Evolutionary conservation across 164 flowering plant species (phyloP).

Genomic region (Tetrastigma voinierianum): DNA sequence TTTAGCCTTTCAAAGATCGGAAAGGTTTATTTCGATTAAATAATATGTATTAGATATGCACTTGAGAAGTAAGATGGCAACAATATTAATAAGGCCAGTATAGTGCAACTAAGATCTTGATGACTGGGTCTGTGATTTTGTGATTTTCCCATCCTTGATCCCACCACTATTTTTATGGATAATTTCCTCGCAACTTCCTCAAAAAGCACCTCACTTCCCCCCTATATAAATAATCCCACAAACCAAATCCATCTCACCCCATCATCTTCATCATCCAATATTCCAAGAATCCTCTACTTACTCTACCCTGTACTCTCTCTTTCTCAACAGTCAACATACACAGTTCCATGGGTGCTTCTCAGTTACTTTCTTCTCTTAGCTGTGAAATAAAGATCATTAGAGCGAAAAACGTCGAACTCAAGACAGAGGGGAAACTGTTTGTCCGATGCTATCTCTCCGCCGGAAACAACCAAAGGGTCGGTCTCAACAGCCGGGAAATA

Average conservation of each 20-base stretch:
- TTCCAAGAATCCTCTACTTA: background rate
- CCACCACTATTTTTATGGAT: background rate
- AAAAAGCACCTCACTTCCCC: background rate
- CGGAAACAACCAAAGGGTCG: conserved; percentile 40
- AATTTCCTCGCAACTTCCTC: background rate
- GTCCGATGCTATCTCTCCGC: conserved; percentile 57
- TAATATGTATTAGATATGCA: background rate
- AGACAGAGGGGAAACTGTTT: conserved; percentile 30
- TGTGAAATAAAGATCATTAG: conserved; percentile 49
- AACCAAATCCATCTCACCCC: background rate
- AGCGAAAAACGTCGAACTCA: conserved; percentile 52
- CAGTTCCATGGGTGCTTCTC: conserved; percentile 21
- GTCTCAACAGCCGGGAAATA: conserved; percentile 44
- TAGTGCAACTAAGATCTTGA: background rate
- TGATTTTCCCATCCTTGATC: too few relatives aligned
- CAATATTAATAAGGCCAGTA: background rate
- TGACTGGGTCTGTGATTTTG: background rate
- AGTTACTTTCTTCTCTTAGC: conserved; percentile 24
- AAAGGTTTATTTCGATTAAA: conserved; percentile 9
- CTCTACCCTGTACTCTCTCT: background rate
- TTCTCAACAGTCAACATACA: background rate
- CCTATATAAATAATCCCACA: background rate
- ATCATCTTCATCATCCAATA: conserved; percentile 8
- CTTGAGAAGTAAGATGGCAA: background rate
- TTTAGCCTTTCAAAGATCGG: conserved; percentile 8